Percentiles rank a stretch among this genome's conserved stretches.
Conservation (phyloP, 2,329 filamentous ascomycete species). For the Madurella fahalii region DNA sequence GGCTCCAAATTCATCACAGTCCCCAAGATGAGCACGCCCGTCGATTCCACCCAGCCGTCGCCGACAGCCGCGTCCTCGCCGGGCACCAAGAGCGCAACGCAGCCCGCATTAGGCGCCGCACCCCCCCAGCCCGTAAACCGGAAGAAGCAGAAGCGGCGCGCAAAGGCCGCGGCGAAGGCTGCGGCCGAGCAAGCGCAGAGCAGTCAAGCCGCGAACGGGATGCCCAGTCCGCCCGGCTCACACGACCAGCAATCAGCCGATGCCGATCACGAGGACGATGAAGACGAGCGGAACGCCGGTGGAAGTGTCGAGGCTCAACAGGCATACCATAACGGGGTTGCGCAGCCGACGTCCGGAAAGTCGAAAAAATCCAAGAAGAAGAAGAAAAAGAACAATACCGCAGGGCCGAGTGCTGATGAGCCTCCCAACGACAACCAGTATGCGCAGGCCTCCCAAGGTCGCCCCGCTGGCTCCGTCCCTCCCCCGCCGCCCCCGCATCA, state of each 20-base stretch:
- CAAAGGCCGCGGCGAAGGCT: conserved; percentile 74
- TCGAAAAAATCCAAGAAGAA: conserved; percentile 65
- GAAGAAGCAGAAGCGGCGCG: conserved; percentile 91
- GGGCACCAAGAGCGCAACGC: conserved; percentile 8
- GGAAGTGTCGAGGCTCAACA: conserved; percentile 38
- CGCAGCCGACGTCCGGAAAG: conserved; percentile 34
- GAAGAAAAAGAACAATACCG: conserved; percentile 53
- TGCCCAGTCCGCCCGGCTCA: conserved; percentile 35
- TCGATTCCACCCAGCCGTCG: conserved; percentile 52
- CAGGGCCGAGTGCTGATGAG: conserved; percentile 19
- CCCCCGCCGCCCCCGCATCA: conserved; percentile 21
- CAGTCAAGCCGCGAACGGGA: conserved; percentile 37
- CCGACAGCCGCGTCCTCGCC: conserved; percentile 40
- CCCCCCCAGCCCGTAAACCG: conserved; percentile 60
- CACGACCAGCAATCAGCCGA: conserved; percentile 41
- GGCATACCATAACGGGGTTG: conserved; percentile 32
- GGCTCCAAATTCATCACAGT: conserved; percentile 66
- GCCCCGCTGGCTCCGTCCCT: conserved; percentile 6
- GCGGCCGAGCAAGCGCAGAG: conserved; percentile 44
- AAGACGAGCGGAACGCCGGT: conserved; percentile 41
- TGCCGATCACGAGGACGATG: conserved; percentile 52
- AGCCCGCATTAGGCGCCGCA: conserved; percentile 6
- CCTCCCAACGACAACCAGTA: conserved; percentile 20
- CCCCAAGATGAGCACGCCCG: conserved; percentile 49
- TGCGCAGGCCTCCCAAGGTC: conserved; percentile 15